Percentiles rank a stretch among this genome's conserved stretches.
phyloP scores from a whole-genome alignment of 352 stramenopile genomes.

The Pythium grandisporangium region DNA sequence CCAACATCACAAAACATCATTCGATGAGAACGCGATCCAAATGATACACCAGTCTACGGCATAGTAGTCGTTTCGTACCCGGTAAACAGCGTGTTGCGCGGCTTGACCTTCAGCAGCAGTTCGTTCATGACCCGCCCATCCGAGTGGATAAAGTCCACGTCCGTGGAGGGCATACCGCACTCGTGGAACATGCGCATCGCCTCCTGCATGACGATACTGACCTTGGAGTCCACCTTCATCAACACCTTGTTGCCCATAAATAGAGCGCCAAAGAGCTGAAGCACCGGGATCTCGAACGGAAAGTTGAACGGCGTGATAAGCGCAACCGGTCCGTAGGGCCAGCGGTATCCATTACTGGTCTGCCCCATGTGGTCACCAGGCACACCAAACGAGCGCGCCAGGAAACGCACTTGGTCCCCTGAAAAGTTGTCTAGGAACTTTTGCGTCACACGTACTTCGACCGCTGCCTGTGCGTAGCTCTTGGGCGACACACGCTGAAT shows the following conservation, averaged over 20 bases:
- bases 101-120: constrained; percentile 90
- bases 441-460: constrained; percentile 89
- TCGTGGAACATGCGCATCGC: constrained; percentile 92
- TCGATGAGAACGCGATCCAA: not conserved
- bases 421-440: constrained; percentile 98
- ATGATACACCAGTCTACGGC: too few species aligned
- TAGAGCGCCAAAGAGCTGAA: constrained; percentile 98
- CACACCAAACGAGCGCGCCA: constrained; percentile 93
- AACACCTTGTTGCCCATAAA: constrained; percentile 99
- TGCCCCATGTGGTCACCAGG: constrained; percentile 96
- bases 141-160: constrained; percentile 97
- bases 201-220: constrained; percentile 97
- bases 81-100: constrained; percentile 97
- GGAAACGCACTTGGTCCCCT: constrained; percentile 95
- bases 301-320: constrained; percentile 99
- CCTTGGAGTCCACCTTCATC: constrained; percentile 93
- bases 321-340: constrained; percentile 93
- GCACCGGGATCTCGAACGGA: constrained; percentile 95
- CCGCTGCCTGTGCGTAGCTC: constrained; percentile 92
- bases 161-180: constrained; percentile 92
- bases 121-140: constrained; percentile 92
- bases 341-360: constrained; percentile 92
- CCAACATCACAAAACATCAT: not conserved
- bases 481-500: constrained; percentile 98
- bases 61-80: constrained; percentile 53